Evolutionary conservation across 2,329 filamentous ascomycete genomes (phyloP).

Genomic region (Penicillium vulpinum): DNA sequence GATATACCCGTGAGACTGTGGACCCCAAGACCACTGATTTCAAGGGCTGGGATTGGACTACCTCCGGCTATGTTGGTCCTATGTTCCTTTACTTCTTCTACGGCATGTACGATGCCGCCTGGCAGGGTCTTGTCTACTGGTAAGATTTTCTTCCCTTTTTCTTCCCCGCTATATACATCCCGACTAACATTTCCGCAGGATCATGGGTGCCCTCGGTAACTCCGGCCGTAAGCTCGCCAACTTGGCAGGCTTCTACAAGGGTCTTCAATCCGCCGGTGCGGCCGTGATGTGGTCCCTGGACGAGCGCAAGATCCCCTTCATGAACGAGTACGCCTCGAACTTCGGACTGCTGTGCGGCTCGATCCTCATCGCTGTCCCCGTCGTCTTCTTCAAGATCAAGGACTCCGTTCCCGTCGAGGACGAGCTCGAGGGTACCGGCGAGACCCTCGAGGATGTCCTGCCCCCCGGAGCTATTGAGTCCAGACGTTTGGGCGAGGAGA

Average conservation of each 20-base stretch:
- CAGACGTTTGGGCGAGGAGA: slow-evolving; percentile 6
- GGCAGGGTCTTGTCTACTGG: slow-evolving; percentile 91
- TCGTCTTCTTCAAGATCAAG: slow-evolving; percentile 73
- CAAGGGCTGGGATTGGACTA: slow-evolving; percentile 61
- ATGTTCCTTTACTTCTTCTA: slow-evolving; percentile 91
- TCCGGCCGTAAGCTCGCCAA: slow-evolving; percentile 87
- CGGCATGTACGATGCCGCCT: slow-evolving; percentile 81
- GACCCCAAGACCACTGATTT: slow-evolving; percentile 4
- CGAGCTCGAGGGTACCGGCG: slow-evolving; percentile 77
- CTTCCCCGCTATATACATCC: not conserved
- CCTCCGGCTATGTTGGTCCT: slow-evolving; percentile 67
- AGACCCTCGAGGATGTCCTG: slow-evolving; percentile 71
- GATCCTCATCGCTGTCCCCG: slow-evolving; percentile 70
- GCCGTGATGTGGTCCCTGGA: slow-evolving; percentile 65
- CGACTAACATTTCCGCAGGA: slow-evolving; percentile 51
- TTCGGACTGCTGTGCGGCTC: slow-evolving; percentile 71
- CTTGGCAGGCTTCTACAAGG: slow-evolving; percentile 84
- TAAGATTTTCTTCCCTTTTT: slow-evolving; percentile 33
- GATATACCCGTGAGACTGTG: slow-evolving; percentile 51
- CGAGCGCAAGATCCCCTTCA: slow-evolving; percentile 59
- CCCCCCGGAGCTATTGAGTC: slow-evolving; percentile 21
- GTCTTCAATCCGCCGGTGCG: slow-evolving; percentile 77
- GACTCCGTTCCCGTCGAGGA: slow-evolving; percentile 74
- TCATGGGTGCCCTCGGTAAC: slow-evolving; percentile 89
- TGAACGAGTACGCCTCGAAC: slow-evolving; percentile 67